Evolutionary conservation across 257 asterid genomes (phyloP), one percentile per base, ranked within the genome.

Genomic region (Coffea canephora): DNA sequence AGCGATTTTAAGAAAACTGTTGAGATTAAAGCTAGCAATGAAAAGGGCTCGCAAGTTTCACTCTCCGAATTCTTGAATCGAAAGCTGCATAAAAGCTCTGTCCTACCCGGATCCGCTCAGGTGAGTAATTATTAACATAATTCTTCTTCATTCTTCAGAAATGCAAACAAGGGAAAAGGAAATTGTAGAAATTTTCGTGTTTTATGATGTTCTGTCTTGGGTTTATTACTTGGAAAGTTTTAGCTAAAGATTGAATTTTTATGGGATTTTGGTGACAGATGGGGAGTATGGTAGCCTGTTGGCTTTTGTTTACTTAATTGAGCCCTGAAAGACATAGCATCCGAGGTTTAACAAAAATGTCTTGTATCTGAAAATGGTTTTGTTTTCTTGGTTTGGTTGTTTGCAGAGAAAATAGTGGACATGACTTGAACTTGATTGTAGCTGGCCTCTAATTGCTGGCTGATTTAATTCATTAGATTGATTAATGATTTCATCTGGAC

Each of bases 11-110:
- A 77, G 66, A 77, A 82, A 74, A 78, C 77, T 65, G 84, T 25
- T 36, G 88, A 82, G 73, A 78, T n/a, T 75, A 86, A 82, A 77
- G 77, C 79, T 77, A 75, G 79, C 43, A 77, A 77, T 43, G 83
- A 69, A 75, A 89, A 85, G 85, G 84, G 87, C 73, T 84, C 96
- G 0, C 57, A 59, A 31, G 78, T 87, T 50, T 90, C 97, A 50
- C 78, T 94, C 6, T 91, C 97, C 0, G 97, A 91, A 45, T 94
- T 85, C 80, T 91, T 94, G 23, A 84, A 87, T 84, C 84, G 82
- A 84, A 94, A 88, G 82, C 79, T 94, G 87, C 90, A 87, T 67
- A 85, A 83, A 82, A 84, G 85, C 85, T 87, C 96, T 73, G 91
- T 77, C 45, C 84, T 89, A 0, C 95, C 91, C 19, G 82, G 86